Evolutionary conservation across 1,284 basidiomycete species (phyloP).

Genomic region (Cutaneotrichosporon arboriforme): DNA sequence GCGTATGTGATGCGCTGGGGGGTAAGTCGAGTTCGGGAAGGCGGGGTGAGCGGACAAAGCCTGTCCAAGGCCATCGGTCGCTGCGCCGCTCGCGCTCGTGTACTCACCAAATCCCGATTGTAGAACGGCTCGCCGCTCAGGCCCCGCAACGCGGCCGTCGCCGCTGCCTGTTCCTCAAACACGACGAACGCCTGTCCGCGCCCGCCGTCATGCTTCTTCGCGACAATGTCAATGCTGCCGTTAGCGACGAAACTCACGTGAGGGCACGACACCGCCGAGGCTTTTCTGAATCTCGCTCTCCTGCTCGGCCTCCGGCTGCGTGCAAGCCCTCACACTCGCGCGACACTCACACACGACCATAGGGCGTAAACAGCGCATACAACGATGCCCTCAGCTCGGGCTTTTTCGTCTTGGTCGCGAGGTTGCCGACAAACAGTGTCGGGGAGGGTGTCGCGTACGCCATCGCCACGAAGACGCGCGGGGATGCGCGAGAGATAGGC

Average conservation of each 20-base stretch:
- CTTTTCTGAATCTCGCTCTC: no score
- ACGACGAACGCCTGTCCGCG: slow-evolving; percentile 95
- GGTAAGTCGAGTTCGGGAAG: neutral
- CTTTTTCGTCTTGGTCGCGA: slow-evolving; percentile 92
- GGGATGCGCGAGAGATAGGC: neutral
- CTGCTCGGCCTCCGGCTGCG: neutral
- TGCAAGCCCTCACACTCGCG: neutral
- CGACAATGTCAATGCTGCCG: slow-evolving; percentile 73
- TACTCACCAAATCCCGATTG: slow-evolving; percentile 33
- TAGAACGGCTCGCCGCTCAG: slow-evolving; percentile 90
- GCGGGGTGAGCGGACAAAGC: no score
- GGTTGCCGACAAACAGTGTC: slow-evolving; percentile 89
- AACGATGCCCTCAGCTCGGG: slow-evolving; percentile 80
- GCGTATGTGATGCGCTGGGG: slow-evolving; percentile 66
- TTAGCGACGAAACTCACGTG: neutral
- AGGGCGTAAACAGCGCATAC: slow-evolving; percentile 83
- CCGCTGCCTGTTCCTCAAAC: slow-evolving; percentile 79
- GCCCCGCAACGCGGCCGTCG: slow-evolving; percentile 83
- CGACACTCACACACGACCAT: slow-evolving; percentile 65
- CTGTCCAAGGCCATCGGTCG: no score
- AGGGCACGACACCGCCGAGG: neutral
- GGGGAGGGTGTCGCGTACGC: slow-evolving; percentile 62
- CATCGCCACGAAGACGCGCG: slow-evolving; percentile 23
- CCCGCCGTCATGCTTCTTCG: slow-evolving; percentile 76
- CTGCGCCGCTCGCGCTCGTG: neutral